Evolutionary conservation across 2,329 filamentous ascomycete species (phyloP), one percentile per base, ranked within the genome.

Genomic region (Phoma sp.): DNA sequence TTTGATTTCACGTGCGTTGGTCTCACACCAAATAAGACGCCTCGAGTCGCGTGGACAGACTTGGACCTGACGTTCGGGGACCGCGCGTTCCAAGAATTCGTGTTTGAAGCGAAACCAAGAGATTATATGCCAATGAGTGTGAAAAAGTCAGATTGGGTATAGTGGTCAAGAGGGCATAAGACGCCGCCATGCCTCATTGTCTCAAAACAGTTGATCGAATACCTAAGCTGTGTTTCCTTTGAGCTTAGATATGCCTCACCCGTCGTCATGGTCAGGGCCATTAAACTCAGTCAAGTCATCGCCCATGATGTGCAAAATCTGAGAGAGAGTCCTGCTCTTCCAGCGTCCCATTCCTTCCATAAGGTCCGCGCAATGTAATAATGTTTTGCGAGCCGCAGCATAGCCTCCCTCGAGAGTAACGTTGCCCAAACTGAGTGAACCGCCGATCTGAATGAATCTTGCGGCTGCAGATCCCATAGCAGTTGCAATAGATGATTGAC

Each of bases 251-350:
- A 10, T 7, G 7, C 23, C 21, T 49, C 29, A 54, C 7, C 45
- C 51, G 14, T 54, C 51, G 9, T 54, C 51, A 4, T 49, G 51
- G 26, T 54, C 51, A 14, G 29, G 51, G 18, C 51, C 45, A 17
- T 39, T 49, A 18, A 54, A 49, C 23, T 79, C 76, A 20, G 77
- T 75, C 34, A 79, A 59, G 53, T 77, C 75, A 69, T 83, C 81
- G 61, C 80, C 82, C 81, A 84, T 83, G 23, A 83, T 83, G 58
- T 82, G 79, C 42, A 83, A 64, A 43, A 83, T 80, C 59, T 81
- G 77, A 3, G 77, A 79, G 59, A 82, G 80, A 2, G 80, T 81
- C 49, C 77, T 73, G 36, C 78, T 77, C 57, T 78, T 80, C 80
- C 81, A 81, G 29, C 80, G 77, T 12, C 80, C 81, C 43, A 81